A percentile compares a stretch with the other conserved stretches of the same genome.
Evolutionary conservation across 2,329 filamentous ascomycete genomes (phyloP).

Genomic region (Calonectria fujianensis): DNA sequence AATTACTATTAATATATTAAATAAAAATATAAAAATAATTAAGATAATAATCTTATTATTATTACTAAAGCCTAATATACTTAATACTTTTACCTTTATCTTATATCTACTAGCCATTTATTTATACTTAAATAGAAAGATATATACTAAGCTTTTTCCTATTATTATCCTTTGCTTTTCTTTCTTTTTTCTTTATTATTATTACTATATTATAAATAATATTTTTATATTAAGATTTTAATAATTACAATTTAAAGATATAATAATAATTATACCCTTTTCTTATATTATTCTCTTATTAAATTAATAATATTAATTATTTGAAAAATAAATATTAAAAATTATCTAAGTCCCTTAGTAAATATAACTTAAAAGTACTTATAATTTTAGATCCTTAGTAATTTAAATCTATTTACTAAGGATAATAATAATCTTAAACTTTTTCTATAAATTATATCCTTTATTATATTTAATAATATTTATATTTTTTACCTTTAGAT

Average conservation of each 20-base stretch:
- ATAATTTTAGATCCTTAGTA: background rate
- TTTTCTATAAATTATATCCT: background rate
- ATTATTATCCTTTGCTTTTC: too few relatives aligned
- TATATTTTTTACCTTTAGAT: background rate
- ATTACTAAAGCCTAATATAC: background rate
- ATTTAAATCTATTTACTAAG: background rate
- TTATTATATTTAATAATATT: background rate
- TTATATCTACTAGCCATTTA: too few relatives aligned
- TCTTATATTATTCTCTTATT: background rate
- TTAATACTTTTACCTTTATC: too few relatives aligned
- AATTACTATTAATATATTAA: background rate
- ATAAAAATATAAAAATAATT: too few relatives aligned
- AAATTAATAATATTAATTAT: background rate
- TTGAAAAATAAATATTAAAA: background rate
- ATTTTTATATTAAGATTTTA: background rate
- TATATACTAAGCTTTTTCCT: too few relatives aligned
- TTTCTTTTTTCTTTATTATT: background rate
- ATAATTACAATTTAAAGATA: background rate
- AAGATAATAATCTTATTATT: background rate
- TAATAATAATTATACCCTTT: background rate
- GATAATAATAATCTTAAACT: background rate
- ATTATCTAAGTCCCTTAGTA: background rate
- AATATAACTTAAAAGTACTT: background rate
- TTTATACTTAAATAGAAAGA: too few relatives aligned
- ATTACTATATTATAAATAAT: background rate